Conservation (phyloP, 306 rosid species). For the Rubus parviflorus region DNA sequence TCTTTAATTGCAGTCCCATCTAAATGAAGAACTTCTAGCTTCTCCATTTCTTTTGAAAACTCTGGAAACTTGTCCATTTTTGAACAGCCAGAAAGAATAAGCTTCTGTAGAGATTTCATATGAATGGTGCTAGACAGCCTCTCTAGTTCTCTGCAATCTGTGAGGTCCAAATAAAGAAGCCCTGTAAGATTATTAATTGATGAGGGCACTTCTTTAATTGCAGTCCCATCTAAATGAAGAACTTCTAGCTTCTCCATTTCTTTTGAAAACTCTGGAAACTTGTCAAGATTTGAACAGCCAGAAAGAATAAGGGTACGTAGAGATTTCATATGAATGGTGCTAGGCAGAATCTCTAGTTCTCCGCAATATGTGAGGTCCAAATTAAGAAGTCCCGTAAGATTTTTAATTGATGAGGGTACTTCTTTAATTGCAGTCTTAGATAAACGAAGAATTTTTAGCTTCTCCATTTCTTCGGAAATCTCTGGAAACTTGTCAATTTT, state of each 20-base stretch:
- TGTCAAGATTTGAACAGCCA: neutral
- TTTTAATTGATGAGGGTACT: neutral
- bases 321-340: neutral
- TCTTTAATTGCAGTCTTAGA: no score
- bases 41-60: neutral
- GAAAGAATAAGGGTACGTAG: neutral
- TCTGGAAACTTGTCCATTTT: neutral
- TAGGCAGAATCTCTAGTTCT: neutral
- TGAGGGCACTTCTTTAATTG: neutral
- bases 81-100: neutral
- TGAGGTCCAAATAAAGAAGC: no score
- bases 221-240: neutral
- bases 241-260: neutral
- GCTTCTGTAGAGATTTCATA: neutral
- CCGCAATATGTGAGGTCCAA: neutral
- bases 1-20: neutral
- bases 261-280: conserved; percentile 1
- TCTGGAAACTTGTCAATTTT: no score
- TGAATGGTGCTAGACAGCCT: neutral
- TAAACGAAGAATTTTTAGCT: no score
- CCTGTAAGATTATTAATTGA: neutral
- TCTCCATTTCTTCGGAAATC: no score
- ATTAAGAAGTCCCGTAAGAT: no score
- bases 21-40: neutral
- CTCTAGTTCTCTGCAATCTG: neutral